Base-by-base conservation (phyloP, 805 yeast species). In the Kluyveromyces dobzhanskii region DNA sequence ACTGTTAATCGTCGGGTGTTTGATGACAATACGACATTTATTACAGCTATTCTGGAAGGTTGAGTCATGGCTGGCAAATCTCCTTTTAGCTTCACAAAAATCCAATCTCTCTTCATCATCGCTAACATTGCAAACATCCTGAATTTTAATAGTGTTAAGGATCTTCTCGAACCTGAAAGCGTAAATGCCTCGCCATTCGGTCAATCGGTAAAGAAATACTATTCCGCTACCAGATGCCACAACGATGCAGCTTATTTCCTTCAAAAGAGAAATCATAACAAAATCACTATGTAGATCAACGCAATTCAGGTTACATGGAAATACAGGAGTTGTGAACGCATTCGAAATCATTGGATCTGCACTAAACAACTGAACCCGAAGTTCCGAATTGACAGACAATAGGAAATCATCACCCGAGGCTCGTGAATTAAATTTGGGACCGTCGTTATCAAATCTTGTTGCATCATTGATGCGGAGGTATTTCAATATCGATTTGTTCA, bases 61-160 rank as follows among this genome's bases (percentile, higher is more conserved):
- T 29, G n/a, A 32, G 17, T 12, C 13, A 27, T 17, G n/a, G 12
- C 28, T 17, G 11, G 34, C 13, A 19, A 23, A 30, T 21, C 25
- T 19, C 29, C 21, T 4, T 5, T 12, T 17, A 27, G 29, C 19
- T 18, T 21, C 28, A n/a, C 33, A 23, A 17, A 36, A 29, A 11
- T 28, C 34, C 10, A 8, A 14, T 17, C 21, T 21, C 8, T 4
- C 16, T 36, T 29, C 32, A n/a, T 21, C 27, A n/a, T 36, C 34
- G 23, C 34, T 27, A 21, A 17, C 28, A 25, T 36, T 34, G 23
- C 34, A 18, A 19, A 29, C 26, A 17, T 21, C 32, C 16, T 29
- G 27, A 9, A 29, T 17, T 21, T 17, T 6, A 90, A 51, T 90
- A 70, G 67, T 97, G 88, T 67, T 90, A 57, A 23, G 59, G 55